Evolutionary conservation across 345 rosid genomes (phyloP), one percentile per base, ranked within the genome.

Genomic region (Mercurialis annua): DNA sequence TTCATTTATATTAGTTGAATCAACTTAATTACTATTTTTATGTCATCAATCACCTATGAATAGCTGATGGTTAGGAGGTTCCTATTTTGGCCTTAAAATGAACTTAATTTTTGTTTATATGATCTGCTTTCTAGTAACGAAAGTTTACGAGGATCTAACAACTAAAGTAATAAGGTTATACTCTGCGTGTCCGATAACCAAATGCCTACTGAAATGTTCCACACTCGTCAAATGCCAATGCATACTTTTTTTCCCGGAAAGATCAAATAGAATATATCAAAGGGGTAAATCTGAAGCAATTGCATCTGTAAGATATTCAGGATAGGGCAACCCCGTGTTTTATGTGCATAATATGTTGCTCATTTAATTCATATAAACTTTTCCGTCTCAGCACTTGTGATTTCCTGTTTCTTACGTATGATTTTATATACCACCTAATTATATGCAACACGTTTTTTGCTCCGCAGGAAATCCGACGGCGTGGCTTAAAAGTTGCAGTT

Each of bases 401-500:
- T 51, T 69, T 29, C 51, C 14, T 3, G 14, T 1, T 58, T 56
- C 15, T 47, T 12, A 1, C 10, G 26, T 27, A 18, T 55, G 1
- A 0, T 30, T 29, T 20, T 42, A 17, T 46, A 34, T 38, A 21
- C 66, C 64, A 43, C 26, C 54, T 36, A 46, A 18, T 59, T 38
- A 65, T 54, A 40, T 58, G 50, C 42, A 52, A 15, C 44, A 2
- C 30, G 42, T 1, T 63, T 57, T 65, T 74, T 60, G 33, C 11
- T 61, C 46, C 75, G 61, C 83, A 92, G 98, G 96, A 90, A 79
- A 81, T 87, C 63, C 88, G 88, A 58, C 74, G 79, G 1, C 96
- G 95, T 30, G 92, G 95, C 56, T 92, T 92, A 36, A 86, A 85
- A 76, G 91, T 92, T 52, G 82, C 85, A 26, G 88, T 92, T 62